Base-by-base conservation (phyloP, 306 rosid species). In the Hylodesmum podocarpum region DNA sequence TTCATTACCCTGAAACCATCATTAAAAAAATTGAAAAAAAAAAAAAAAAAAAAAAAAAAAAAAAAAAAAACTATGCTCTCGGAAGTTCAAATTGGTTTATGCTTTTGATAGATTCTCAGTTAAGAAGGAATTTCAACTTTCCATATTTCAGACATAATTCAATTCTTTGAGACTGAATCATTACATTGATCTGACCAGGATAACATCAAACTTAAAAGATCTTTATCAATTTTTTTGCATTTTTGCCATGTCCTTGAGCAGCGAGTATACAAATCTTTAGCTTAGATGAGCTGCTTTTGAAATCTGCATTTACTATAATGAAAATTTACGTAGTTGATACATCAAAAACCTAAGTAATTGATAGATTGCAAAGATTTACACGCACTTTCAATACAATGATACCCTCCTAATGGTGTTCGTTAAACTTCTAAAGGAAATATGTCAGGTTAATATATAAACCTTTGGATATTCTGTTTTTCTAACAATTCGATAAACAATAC, bases 21-120 rank as follows among this genome's bases (percentile, higher is more conserved):
- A 16, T 57, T 36, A 24, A 43, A 54, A 73, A 15, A 6, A 0
- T 1, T 21, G 36, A 18, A 29, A 59, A 59, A 55, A 21, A 57
- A 33, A 33, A 2, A 33, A 33, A 2, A 33, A 33, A 2, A 33
- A 33, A 2, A 6, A 33, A 2, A 33, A 37, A n/a, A n/a, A n/a
- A n/a, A n/a, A n/a, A n/a, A n/a, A n/a, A 57, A 27, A 5, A 41
- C 29, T 66, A 44, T 28, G 73, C 13, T 29, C 70, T 6, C 37
- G 9, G 43, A 50, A 77, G n/a, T n/a, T n/a, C n/a, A 81, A 49
- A 46, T 51, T 64, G 15, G 39, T 54, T 36, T 18, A 40, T 13
- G 21, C 28, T 65, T 67, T 57, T 78, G 47, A 77, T 65, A 72
- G 58, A 41, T 49, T 41, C 27, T 79, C 47, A 34, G 47, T 57